These are phyloP conservation scores for Glarea lozoyensis DNA, from an alignment of 495 filamentous ascomycete genomes.

Conservation along the genomic window DNA sequence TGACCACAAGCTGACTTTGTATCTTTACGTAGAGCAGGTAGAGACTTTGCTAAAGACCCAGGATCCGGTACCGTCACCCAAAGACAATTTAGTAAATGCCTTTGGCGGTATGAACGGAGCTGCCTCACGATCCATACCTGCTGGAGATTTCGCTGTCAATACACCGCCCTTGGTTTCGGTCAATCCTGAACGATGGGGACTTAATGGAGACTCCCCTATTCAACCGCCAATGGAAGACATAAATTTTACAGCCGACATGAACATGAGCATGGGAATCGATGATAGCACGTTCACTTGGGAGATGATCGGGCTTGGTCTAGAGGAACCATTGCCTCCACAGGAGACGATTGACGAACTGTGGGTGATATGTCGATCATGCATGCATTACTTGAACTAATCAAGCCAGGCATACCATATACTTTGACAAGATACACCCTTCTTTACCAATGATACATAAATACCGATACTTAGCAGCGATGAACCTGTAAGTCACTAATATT, in stretches of 20 bases:
- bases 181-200: conserved; percentile 40
- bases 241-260: conserved; percentile 38
- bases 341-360: conserved; percentile 90
- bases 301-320: conserved; percentile 86
- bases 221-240: conserved; percentile 35
- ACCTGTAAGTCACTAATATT: conserved; percentile 55
- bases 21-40: conserved; percentile 64
- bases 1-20: conserved; percentile 21
- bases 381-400: not conserved
- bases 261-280: conserved; percentile 36
- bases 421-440: conserved; percentile 80
- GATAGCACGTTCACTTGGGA: conserved; percentile 62
- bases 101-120: conserved; percentile 8
- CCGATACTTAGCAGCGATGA: conserved; percentile 76
- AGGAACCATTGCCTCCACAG: conserved; percentile 81
- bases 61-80: conserved; percentile 30
- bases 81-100: conserved; percentile 11
- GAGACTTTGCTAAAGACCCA: conserved; percentile 82
- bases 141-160: conserved; percentile 31
- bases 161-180: conserved; percentile 36
- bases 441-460: conserved; percentile 83
- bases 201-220: conserved; percentile 40
- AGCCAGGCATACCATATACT: conserved; percentile 72
- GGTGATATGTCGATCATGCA: conserved; percentile 24
- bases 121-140: conserved; percentile 7